A percentile compares a stretch with the other conserved stretches of the same genome.
Conservation (phyloP, 164 flowering plant species). For the Liquidambar formosana region DNA sequence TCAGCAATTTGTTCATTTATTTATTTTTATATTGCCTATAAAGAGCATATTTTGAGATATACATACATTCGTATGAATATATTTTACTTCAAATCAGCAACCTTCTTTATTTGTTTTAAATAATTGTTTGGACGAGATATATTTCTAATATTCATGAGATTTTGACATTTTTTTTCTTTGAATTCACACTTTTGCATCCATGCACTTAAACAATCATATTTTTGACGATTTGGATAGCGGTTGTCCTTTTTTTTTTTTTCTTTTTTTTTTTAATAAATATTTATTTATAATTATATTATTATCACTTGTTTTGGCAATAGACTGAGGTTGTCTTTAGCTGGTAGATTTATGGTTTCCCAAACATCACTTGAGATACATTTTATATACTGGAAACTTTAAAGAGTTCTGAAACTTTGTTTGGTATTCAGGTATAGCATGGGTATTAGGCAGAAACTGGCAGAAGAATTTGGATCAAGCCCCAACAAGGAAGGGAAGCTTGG, state of each 20-base stretch:
- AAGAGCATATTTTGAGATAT: too few species aligned
- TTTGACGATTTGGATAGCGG: background rate
- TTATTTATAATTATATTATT: background rate
- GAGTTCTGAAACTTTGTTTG: conserved; percentile 6
- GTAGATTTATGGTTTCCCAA: background rate
- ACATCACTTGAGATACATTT: background rate
- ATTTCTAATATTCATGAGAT: too few species aligned
- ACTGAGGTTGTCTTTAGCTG: background rate
- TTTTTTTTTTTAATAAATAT: too few species aligned
- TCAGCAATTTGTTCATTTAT: too few species aligned
- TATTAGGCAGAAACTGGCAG: conserved; percentile 85
- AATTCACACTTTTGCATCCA: too few species aligned
- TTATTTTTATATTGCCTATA: too few species aligned
- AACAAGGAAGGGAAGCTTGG: conserved; percentile 91
- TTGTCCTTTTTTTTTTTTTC: too few species aligned
- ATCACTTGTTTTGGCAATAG: background rate
- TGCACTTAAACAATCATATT: background rate
- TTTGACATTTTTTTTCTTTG: background rate
- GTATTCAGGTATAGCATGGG: conserved; percentile 95
- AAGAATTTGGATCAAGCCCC: conserved; percentile 88
- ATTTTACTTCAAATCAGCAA: too few species aligned
- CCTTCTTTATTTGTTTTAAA: too few species aligned
- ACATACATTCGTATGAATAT: too few species aligned
- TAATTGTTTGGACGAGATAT: too few species aligned
- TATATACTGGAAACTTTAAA: background rate